Conservation (phyloP, 2,329 filamentous ascomycete species). For the Penicillium sclerotiorum region DNA sequence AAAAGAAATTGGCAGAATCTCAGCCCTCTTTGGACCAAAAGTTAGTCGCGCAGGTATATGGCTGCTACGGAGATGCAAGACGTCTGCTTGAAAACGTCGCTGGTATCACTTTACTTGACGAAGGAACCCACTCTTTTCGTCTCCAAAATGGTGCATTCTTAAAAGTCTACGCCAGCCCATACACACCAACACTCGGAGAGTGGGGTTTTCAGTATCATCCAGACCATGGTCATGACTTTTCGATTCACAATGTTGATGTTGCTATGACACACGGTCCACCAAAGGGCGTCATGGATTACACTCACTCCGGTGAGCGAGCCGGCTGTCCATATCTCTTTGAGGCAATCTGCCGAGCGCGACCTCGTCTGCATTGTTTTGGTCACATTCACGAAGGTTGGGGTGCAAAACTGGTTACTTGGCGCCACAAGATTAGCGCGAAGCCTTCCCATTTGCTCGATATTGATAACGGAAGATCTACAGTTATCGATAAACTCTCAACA, state of each 20-base stretch:
- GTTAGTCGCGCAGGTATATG: conserved; percentile 42
- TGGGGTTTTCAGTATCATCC: conserved; percentile 57
- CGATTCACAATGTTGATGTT: conserved; percentile 45
- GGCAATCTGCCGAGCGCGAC: conserved; percentile 29
- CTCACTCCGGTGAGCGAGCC: conserved; percentile 30
- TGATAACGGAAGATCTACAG: conserved; percentile 44
- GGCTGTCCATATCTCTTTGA: conserved; percentile 31
- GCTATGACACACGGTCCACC: conserved; percentile 61
- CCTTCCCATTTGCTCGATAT: conserved; percentile 53
- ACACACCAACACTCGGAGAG: conserved; percentile 50
- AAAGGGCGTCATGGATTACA: conserved; percentile 53
- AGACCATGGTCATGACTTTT: conserved; percentile 41
- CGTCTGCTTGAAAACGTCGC: conserved; percentile 42
- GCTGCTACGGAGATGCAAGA: conserved; percentile 41
- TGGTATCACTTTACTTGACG: conserved; percentile 54
- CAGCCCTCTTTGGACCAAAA: conserved; percentile 28
- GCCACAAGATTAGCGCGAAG: conserved; percentile 27
- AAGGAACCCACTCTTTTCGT: conserved; percentile 53
- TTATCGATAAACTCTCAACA: conserved; percentile 32
- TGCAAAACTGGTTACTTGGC: conserved; percentile 57
- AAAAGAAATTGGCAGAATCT: conserved; percentile 34
- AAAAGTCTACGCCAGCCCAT: conserved; percentile 57
- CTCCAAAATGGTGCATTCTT: conserved; percentile 55
- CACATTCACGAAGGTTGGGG: conserved; percentile 59
- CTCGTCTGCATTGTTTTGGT: conserved; percentile 45